Evolutionary conservation across 2,329 filamentous ascomycete species (phyloP), one percentile per base, ranked within the genome.

Genomic region (Pseudogymnoascus sp.): DNA sequence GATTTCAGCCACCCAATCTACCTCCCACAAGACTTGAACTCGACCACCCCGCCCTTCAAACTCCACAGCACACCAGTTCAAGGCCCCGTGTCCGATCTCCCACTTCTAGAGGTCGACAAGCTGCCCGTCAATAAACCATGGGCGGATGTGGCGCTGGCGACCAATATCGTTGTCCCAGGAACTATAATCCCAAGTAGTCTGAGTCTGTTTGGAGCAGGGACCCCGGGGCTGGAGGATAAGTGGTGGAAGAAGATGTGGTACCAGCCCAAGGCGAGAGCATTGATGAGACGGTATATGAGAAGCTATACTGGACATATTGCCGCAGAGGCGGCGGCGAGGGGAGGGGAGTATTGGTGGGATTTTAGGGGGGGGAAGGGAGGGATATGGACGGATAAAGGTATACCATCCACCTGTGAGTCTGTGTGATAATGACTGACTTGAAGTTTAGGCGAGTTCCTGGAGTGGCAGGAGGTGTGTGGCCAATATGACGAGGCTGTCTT

Each of bases 171-270:
- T 29, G 39, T 65, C 10, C 64, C 65, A 11, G 54, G 61, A 23
- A 61, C 42, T 2, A 23, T 36, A 10, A 64, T 66, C 10, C 65
- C 65, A 14, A 45, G 51, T 4, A 36, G 51, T 18, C 18, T 66
- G 11, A 64, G 45, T 31, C 60, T 66, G 16, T 37, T 31, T 10
- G 60, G 47, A 18, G 36, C 23, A 26, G 59, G 59, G 8, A 61
- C 59, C 1, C 34, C 31, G 18, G 62, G 59, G 6, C 40, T 66
- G 29, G 34, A 60, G 31, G 69, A 73, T 47, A 54, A 60, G 7
- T 77, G 73, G 69, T 83, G 79, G 79, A 67, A 72, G 4, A 72
- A 73, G 14, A 76, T 82, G 70, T 83, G 81, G 81, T 83, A 76
- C 68, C 73, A 77, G 4, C 73, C 74, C 2, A 76, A 78, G 71